These are phyloP conservation scores for Klebsormidium nitens DNA, from an alignment of 139 green algal species.

Conservation along the genomic window DNA sequence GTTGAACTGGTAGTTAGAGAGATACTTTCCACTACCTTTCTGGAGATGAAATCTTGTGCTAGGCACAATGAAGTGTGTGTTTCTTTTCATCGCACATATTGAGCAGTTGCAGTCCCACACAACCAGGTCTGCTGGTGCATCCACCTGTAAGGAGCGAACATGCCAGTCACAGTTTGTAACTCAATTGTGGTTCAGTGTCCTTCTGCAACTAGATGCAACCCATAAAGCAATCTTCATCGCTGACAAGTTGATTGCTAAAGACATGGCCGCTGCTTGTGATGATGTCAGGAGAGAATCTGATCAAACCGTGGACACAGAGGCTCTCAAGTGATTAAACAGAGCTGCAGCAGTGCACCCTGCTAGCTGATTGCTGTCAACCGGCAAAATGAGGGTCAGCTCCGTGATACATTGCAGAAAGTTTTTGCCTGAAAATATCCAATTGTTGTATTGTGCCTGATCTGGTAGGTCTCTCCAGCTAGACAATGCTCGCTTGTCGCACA, in stretches of 20 bases:
- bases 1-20: conserved; percentile 47
- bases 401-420: too few relatives aligned
- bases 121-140: conserved; percentile 8
- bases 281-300: background rate
- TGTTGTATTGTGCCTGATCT: too few relatives aligned
- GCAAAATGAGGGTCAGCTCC: too few relatives aligned
- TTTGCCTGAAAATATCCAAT: too few relatives aligned
- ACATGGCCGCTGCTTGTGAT: background rate
- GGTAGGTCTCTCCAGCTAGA: too few relatives aligned
- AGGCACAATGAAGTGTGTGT: conserved; percentile 50
- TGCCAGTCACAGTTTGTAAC: background rate
- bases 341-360: too few relatives aligned
- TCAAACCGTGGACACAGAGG: too few relatives aligned
- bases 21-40: conserved; percentile 10
- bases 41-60: conserved; percentile 35
- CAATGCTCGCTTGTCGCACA: too few relatives aligned
- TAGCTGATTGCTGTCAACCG: too few relatives aligned
- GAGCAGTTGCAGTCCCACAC: conserved; percentile 53
- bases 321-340: too few relatives aligned
- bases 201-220: background rate
- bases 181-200: background rate
- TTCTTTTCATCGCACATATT: conserved; percentile 52
- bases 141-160: conserved; percentile 30
- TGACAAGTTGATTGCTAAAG: background rate
- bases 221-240: background rate